These are phyloP conservation scores for Raphanus sativus DNA, from an alignment of 345 rosid genomes.

Conservation along the genomic window DNA sequence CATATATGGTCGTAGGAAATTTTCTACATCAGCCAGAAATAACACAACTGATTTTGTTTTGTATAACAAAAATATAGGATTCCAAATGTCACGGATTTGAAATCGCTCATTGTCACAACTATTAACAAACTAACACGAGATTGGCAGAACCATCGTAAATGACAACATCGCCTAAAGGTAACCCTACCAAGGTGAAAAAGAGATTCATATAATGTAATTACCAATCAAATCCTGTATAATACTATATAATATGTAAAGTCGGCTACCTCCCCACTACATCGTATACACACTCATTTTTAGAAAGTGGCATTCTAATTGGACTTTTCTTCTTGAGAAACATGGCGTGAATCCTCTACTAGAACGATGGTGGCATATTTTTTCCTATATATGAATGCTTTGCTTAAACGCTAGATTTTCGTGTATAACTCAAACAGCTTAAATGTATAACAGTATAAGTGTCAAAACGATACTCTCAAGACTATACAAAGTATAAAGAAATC, in stretches of 20 bases:
- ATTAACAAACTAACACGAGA: not conserved
- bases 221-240: not conserved
- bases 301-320: constrained; percentile 34
- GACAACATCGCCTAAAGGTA: not conserved
- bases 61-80: not conserved
- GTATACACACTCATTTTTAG: constrained; percentile 11
- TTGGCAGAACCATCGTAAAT: not conserved
- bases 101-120: not conserved
- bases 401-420: not conserved
- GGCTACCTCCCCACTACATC: constrained; percentile 40
- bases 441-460: no score
- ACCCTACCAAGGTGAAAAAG: not conserved
- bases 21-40: not conserved
- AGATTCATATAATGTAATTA: not conserved
- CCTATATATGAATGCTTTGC: not conserved
- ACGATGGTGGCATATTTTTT: not conserved
- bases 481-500: no score
- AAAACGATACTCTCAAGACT: no score
- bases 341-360: constrained; percentile 6
- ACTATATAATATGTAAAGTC: constrained; percentile 4
- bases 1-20: not conserved
- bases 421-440: not conserved
- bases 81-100: not conserved
- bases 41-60: not conserved
- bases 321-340: constrained; percentile 23